Percentiles rank a stretch among this genome's conserved stretches.
These are phyloP conservation scores for Paramecium sonneborni DNA, from an alignment of 73 alveolate genomes.

Conservation along the genomic window DNA sequence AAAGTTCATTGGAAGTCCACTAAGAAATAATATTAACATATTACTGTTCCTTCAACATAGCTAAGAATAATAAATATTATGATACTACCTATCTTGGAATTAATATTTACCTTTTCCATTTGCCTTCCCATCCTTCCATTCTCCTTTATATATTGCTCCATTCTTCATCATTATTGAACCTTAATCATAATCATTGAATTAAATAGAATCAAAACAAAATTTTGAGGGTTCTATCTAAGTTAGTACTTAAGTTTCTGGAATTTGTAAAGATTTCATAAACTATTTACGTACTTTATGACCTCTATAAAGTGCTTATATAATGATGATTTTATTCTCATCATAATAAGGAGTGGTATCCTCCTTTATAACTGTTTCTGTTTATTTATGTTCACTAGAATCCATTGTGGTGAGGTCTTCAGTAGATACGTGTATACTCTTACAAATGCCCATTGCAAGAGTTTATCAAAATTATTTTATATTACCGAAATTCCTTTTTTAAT, in stretches of 20 bases:
- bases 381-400: neutral
- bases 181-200: neutral
- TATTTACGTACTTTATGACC: conserved; percentile 15
- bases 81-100: neutral
- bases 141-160: conserved; percentile 16
- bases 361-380: neutral
- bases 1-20: neutral
- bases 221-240: neutral
- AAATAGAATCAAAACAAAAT: neutral
- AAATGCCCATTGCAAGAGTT: neutral
- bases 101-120: conserved; percentile 35
- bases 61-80: neutral
- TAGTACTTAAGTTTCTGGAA: neutral
- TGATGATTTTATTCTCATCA: neutral
- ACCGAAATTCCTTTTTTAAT: neutral
- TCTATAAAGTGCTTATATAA: neutral
- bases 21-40: neutral
- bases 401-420: neutral
- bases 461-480: neutral
- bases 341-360: neutral
- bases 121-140: conserved; percentile 3
- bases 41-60: conserved; percentile 41
- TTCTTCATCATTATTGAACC: neutral
- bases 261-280: neutral
- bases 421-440: neutral